Base-by-base conservation (phyloP, 2,329 filamentous ascomycete genomes). In the Talaromyces sp. region DNA sequence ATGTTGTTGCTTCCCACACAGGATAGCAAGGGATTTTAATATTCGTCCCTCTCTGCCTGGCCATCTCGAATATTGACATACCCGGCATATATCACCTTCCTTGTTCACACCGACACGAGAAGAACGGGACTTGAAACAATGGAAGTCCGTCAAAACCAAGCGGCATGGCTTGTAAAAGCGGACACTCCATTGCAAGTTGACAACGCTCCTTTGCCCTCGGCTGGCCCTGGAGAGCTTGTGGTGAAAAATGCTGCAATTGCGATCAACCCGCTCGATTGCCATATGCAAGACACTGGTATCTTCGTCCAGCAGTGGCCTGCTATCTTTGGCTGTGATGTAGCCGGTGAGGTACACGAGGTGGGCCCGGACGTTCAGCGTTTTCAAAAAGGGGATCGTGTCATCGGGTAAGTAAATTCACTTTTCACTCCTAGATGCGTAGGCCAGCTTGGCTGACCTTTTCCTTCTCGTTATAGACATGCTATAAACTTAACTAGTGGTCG, bases 371-470 rank as follows among this genome's bases (percentile, higher is more conserved):
- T 57, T 4, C 66, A 65, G 10, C 63, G 60, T 5, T 71, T 73
- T 62, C 66, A 67, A 23, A 61, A 62, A 3, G 72, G 72, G 10
- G 69, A 73, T 57, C 67, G 72, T 3, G 70, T 75, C 18, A 54
- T 72, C 23, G 70, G 65, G 52, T 63, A 67, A 6, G 7, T 16
- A 7, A 31, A 27, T 30, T 23, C 3, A 9, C 23, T 14, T 40
- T 1, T 5, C 5, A 40, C 16, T 40, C 5, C n/a, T n/a, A n/a
- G 5, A 0, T 6, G 7, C n/a, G 14, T 8, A n/a, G 5, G 36
- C 30, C 27, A 33, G 42, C 10, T 2, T 9, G 16, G 16, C 34
- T 34, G 31, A 34, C 12, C 16, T 14, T 4, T 40, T 27, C 5
- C 36, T 9, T 18, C 7, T 31, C 16, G 1, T 40, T n/a, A 34